Base-by-base conservation (phyloP, 257 asterid species). In the Capsicum baccatum region DNA sequence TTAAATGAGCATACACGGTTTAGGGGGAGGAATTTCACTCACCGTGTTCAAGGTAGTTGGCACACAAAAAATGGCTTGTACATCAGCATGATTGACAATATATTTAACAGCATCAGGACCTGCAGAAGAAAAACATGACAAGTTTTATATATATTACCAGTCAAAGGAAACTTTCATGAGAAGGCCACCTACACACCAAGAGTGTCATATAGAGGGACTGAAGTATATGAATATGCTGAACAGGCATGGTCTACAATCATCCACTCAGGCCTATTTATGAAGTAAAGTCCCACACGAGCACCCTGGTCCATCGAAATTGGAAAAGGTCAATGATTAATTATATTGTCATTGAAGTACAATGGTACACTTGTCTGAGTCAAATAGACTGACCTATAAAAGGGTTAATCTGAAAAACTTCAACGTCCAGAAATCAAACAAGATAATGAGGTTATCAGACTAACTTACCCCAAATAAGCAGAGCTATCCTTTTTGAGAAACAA, bases 91-190 rank as follows among this genome's bases (percentile, higher is more conserved):
- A 87, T 92, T 92, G 15, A 86, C 95, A 54, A 96, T 96, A 80
- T n/a, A 94, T 88, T 90, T 94, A 83, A 94, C 99, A 89, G 98
- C 98, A 90, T 96, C 99, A 81, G 98, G 99, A 83, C 98, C 99
- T 96, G 93, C 66, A 85, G 63, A 79, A 60, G 62, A 85, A 56
- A 86, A 63, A 17, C 11, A 33, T 79, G 57, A 66, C 63, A 66
- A 83, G 84, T 59, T 87, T 58, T 85, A 84, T 64, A 80, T 78
- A 87, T 76, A 57, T 63, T 57, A 82, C 56, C 63, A 81, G 80
- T 88, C 83, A 48, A 73, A 58, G 76, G 79, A 89, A 88, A 84
- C 68, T 57, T 68, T 78, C 83, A 79, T 54, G 74, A 44, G 83
- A 85, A 86, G 79, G 76, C 87, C 85, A 85, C 86, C 80, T 85